Conservation (phyloP, 2,329 filamentous ascomycete genomes). For the Blastomyces emzantsi region DNA sequence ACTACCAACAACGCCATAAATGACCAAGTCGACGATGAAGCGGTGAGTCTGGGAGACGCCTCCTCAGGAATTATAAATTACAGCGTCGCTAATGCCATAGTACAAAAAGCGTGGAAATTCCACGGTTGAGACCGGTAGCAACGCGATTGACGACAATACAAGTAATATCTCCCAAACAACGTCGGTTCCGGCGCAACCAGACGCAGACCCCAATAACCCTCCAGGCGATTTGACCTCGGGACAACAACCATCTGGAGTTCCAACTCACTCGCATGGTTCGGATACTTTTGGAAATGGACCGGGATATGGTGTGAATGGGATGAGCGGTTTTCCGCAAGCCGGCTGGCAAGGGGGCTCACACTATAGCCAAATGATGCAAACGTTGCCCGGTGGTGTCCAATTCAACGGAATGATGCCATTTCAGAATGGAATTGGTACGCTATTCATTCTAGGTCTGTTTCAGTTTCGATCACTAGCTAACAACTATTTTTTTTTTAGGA, state of each 20-base stretch:
- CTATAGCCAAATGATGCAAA: slow-evolving; percentile 66
- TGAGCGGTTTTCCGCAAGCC: slow-evolving; percentile 49
- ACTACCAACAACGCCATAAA: not conserved
- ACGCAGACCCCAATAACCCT: not conserved
- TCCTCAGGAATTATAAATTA: not conserved
- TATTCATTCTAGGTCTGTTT: not conserved
- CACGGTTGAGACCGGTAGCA: not conserved
- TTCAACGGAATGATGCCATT: slow-evolving; percentile 44
- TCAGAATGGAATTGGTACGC: slow-evolving; percentile 84
- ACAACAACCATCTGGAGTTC: not conserved
- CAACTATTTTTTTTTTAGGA: slow-evolving; percentile 11
- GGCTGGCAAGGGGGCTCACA: slow-evolving; percentile 53
- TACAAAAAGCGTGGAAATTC: not conserved
- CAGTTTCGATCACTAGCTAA: slow-evolving; percentile 15
- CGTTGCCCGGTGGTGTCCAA: slow-evolving; percentile 43
- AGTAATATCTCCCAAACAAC: not conserved
- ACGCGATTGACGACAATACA: not conserved
- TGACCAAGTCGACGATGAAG: not conserved
- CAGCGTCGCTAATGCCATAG: not conserved
- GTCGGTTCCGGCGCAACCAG: not conserved
- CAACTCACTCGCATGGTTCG: slow-evolving; percentile 17
- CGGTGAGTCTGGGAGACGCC: not conserved
- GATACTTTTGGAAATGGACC: slow-evolving; percentile 21
- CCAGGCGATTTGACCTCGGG: not conserved
- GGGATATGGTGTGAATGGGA: slow-evolving; percentile 37